A percentile compares a stretch with the other conserved stretches of the same genome.
Conservation (phyloP, 108 stramenopile species). For the Poteriospumella lacustris region DNA sequence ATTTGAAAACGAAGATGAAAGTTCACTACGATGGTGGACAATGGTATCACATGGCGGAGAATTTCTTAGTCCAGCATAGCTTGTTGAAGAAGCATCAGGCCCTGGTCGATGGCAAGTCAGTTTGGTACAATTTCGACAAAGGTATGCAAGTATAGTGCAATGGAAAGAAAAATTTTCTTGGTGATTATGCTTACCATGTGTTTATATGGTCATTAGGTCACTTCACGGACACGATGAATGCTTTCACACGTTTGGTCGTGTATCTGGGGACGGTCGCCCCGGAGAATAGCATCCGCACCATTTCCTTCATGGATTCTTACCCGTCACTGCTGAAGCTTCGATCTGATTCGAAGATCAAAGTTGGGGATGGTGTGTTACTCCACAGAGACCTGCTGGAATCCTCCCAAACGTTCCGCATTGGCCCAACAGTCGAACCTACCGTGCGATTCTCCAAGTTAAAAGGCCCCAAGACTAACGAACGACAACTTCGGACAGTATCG, state of each 20-base stretch:
- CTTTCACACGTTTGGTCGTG: neutral
- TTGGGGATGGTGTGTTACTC: neutral
- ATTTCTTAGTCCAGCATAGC: neutral
- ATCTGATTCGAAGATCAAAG: neutral
- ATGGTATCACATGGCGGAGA: conserved; percentile 18
- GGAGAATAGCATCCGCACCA: neutral
- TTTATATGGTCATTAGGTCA: neutral
- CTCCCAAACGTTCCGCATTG: neutral
- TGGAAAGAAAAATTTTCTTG: neutral
- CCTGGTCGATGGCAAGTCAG: neutral
- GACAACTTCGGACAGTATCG: too few relatives aligned
- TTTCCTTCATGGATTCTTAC: neutral
- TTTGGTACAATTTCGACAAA: neutral
- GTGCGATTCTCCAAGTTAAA: neutral
- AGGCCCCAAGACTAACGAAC: too few relatives aligned
- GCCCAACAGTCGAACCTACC: neutral
- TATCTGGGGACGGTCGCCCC: neutral
- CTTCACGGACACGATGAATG: conserved; percentile 5
- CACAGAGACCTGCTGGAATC: neutral
- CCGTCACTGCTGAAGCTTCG: neutral
- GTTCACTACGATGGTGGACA: conserved; percentile 22
- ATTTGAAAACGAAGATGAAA: neutral
- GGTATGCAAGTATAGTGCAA: neutral
- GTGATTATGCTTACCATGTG: neutral
- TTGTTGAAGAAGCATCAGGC: neutral